Evolutionary conservation across 306 rosid species (phyloP).

Genomic region (Trifolium subterraneum): DNA sequence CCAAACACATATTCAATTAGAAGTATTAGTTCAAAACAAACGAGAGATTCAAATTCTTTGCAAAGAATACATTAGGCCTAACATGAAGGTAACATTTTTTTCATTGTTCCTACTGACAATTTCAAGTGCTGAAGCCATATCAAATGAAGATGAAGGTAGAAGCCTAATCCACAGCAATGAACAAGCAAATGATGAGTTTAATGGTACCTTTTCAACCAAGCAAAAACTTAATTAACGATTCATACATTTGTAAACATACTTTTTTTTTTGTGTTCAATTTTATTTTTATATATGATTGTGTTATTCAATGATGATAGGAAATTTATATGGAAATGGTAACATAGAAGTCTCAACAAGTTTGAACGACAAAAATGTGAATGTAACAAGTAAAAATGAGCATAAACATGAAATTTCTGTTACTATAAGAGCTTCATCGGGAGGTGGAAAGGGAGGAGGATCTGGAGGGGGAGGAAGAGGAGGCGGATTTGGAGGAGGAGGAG

Average conservation of each 20-base stretch:
- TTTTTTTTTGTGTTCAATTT: neutral
- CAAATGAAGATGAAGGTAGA: slow-evolving; percentile 20
- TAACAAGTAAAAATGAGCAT: slow-evolving; percentile 13
- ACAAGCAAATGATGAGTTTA: slow-evolving; percentile 13
- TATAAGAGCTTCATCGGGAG: neutral
- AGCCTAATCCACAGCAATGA: slow-evolving; percentile 30
- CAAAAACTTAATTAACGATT: neutral
- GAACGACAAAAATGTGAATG: neutral
- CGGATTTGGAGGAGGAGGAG: neutral
- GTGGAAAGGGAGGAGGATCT: neutral
- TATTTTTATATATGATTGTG: too few species aligned
- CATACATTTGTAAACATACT: neutral
- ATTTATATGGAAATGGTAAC: slow-evolving; percentile 35
- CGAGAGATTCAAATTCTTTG: neutral
- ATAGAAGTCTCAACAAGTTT: neutral
- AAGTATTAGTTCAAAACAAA: too few species aligned
- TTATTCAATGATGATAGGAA: slow-evolving; percentile 2
- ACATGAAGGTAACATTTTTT: slow-evolving; percentile 33
- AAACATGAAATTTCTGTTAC: neutral
- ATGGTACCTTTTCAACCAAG: slow-evolving; percentile 34
- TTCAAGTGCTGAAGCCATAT: slow-evolving; percentile 28
- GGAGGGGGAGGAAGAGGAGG: too few species aligned
- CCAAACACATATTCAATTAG: too few species aligned
- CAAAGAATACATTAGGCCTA: neutral
- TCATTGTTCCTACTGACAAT: slow-evolving; percentile 21